Conservation (phyloP, 805 yeast species). For the Scheffersomyces lignosus region DNA sequence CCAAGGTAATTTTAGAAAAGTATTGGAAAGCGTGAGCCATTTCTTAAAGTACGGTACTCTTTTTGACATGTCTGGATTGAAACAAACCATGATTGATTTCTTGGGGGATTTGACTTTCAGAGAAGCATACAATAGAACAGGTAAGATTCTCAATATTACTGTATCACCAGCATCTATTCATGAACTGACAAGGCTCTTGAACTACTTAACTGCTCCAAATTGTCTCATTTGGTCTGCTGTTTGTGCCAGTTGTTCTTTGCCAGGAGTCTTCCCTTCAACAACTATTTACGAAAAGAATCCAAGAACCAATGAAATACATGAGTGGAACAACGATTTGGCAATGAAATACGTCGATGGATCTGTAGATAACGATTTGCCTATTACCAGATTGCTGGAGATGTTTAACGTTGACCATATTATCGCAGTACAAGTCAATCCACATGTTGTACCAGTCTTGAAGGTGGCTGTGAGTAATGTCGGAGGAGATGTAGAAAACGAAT, state of each 20-base stretch:
- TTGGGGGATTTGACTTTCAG: conserved; percentile 90
- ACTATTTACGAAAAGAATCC: conserved; percentile 82
- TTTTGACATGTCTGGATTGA: conserved; percentile 74
- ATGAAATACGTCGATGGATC: conserved; percentile 93
- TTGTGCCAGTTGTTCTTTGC: conserved; percentile 92
- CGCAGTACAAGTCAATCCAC: conserved; percentile 97
- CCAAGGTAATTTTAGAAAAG: conserved; percentile 49
- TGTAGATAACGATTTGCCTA: conserved; percentile 91
- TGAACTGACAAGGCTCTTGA: conserved; percentile 85
- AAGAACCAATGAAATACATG: conserved; percentile 65
- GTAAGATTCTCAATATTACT: conserved; percentile 88
- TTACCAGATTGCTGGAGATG: conserved; percentile 89
- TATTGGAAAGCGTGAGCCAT: conserved; percentile 40
- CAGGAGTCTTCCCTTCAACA: conserved; percentile 86
- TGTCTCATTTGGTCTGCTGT: conserved; percentile 86
- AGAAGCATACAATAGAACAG: conserved; percentile 93
- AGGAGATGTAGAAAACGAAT: conserved; percentile 63
- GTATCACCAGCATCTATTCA: conserved; percentile 90
- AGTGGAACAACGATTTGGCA: conserved; percentile 76
- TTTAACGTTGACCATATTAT: conserved; percentile 96
- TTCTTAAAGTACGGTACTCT: conserved; percentile 86
- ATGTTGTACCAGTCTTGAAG: conserved; percentile 84
- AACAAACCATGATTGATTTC: conserved; percentile 70
- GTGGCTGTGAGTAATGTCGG: conserved; percentile 68
- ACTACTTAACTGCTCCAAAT: conserved; percentile 78